phyloP scores from a whole-genome alignment of 169 alveolate genomes.

The Plasmodium relictum region DNA sequence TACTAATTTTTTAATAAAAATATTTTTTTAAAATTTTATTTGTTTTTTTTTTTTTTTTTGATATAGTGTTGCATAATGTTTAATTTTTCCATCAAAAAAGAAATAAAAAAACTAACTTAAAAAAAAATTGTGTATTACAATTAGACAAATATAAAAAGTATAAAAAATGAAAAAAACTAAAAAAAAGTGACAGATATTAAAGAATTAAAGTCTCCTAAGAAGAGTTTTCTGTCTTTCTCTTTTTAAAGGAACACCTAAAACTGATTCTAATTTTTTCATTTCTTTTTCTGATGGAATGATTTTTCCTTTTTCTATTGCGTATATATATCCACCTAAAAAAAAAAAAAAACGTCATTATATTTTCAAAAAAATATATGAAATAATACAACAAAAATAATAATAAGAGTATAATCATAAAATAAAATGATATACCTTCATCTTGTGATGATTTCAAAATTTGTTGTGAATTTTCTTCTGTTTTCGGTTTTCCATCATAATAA shows the following conservation, averaged over 20 bases:
- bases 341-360: not conserved
- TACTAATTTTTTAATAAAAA: too few relatives aligned
- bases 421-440: slow-evolving; percentile 69
- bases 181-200: too few relatives aligned
- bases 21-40: too few relatives aligned
- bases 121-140: too few relatives aligned
- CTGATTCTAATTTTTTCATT: slow-evolving; percentile 36
- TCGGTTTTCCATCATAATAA: slow-evolving; percentile 56
- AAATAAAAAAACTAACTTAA: too few relatives aligned
- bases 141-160: too few relatives aligned
- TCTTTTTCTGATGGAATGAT: slow-evolving; percentile 52
- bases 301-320: slow-evolving; percentile 55
- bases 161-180: too few relatives aligned
- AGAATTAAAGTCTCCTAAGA: slow-evolving; percentile 29
- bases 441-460: slow-evolving; percentile 44
- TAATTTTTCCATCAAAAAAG: too few relatives aligned
- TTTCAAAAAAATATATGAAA: not conserved
- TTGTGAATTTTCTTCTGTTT: slow-evolving; percentile 29
- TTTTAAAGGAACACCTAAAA: slow-evolving; percentile 60
- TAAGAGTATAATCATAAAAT: too few relatives aligned
- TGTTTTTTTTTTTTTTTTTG: too few relatives aligned
- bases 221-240: slow-evolving; percentile 55
- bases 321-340: slow-evolving; percentile 51
- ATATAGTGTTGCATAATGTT: too few relatives aligned
- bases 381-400: too few relatives aligned